A percentile compares a stretch with the other conserved stretches of the same genome.
phyloP scores from a whole-genome alignment of 208 protist genomes.

The Trypanosoma lewisi region DNA sequence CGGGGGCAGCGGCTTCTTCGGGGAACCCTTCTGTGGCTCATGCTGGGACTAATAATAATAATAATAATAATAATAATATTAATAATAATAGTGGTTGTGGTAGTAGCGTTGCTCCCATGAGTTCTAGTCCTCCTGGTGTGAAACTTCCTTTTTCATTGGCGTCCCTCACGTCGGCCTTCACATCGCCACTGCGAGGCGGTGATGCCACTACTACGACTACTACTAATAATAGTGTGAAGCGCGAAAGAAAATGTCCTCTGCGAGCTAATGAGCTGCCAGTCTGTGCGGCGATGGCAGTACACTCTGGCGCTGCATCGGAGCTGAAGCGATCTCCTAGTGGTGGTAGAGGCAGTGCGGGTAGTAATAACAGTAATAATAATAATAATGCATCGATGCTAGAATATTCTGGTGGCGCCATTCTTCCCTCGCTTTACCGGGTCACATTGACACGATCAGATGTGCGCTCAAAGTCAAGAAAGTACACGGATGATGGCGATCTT shows the following conservation, averaged over 20 bases:
- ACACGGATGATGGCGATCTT: slow-evolving; percentile 65
- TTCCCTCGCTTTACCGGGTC: slow-evolving; percentile 66
- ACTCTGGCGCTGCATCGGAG: neutral
- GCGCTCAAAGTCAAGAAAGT: slow-evolving; percentile 47
- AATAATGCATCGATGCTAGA: slow-evolving; percentile 16
- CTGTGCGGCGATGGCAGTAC: neutral
- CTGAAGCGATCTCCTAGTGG: neutral
- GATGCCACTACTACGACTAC: neutral
- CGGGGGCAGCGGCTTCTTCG: neutral
- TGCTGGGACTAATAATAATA: neutral
- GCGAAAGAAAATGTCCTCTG: neutral
- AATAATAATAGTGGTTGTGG: too few species aligned
- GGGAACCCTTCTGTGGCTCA: neutral
- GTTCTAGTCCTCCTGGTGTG: neutral
- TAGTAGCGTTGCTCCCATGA: too few species aligned
- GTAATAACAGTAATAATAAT: too few species aligned
- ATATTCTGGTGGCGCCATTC: slow-evolving; percentile 61
- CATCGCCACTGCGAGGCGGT: neutral
- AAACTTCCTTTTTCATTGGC: neutral
- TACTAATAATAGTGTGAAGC: too few species aligned
- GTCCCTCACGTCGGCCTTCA: neutral
- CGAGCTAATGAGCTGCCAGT: neutral
- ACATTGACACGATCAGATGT: slow-evolving; percentile 58
- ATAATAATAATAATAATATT: too few species aligned
- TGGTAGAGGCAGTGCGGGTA: neutral